Conservation (phyloP, 352 stramenopile species). For the Phytophthora macrochlamydospora region DNA sequence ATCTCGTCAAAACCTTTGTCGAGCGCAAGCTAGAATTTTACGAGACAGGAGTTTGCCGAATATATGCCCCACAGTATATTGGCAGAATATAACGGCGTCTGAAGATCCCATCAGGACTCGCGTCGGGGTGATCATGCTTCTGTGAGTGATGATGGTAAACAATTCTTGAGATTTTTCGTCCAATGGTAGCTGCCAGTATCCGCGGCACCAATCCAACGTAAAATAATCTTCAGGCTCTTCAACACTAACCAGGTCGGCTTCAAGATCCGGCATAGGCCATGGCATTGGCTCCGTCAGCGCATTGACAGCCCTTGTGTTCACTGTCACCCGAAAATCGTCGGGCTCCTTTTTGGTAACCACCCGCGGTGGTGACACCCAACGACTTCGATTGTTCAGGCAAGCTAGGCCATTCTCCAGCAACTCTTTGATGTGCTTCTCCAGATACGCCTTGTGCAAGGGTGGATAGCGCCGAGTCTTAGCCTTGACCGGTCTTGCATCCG, state of each 20-base stretch:
- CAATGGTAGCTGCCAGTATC: conserved; percentile 1
- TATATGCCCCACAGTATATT: conserved; percentile 5
- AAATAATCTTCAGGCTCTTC: conserved; percentile 1
- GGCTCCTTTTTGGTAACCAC: neutral
- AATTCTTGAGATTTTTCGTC: neutral
- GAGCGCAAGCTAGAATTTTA: neutral
- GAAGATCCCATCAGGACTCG: neutral
- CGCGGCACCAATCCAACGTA: neutral
- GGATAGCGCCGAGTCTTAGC: too few species aligned
- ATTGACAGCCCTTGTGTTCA: conserved; percentile 23
- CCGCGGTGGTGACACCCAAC: neutral
- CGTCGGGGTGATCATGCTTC: neutral
- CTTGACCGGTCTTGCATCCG: too few species aligned
- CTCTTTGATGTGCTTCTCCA: neutral
- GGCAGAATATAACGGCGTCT: conserved; percentile 18
- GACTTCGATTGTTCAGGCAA: neutral
- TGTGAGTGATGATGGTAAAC: neutral
- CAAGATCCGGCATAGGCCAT: conserved; percentile 26
- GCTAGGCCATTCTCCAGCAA: neutral
- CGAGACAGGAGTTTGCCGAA: neutral
- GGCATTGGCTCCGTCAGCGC: conserved; percentile 16
- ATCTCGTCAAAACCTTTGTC: too few species aligned
- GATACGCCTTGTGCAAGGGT: too few species aligned
- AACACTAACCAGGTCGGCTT: conserved; percentile 4
- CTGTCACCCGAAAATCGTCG: conserved; percentile 23